Evolutionary conservation across 1,139 yeast species (phyloP), one percentile per base, ranked within the genome.

Genomic region (Pichia inconspicua): DNA sequence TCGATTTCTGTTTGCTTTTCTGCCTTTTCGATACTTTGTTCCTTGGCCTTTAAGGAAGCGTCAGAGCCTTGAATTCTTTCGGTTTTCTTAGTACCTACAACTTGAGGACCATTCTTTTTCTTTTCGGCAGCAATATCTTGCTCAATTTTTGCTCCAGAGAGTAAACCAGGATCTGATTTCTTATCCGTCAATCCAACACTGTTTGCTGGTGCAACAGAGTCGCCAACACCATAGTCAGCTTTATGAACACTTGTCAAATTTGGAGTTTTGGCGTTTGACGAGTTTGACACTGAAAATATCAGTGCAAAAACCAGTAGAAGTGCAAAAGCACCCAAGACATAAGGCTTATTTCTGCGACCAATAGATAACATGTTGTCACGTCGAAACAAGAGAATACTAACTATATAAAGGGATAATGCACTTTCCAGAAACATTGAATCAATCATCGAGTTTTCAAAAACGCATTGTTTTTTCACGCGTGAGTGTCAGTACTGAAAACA

Each of bases 61-160:
- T 53, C 56, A 5, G 54, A 52, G 28, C 54, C 57, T 25, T 52
- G 45, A n/a, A 45, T 35, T 14, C 41, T 41, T 22, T 49, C 47
- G 12, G 36, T 45, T 47, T 53, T 49, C 25, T 50, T 46, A 14
- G 40, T 15, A 27, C 43, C 45, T 14, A 39, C 36, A 31, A 30
- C 44, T 36, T 31, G 19, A 10, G 43, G 40, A 10, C 44, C 41
- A 11, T 27, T 27, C 25, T 47, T 47, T 22, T 36, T 44, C 11
- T 47, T 42, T 7, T 39, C 49, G 32, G 47, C 53, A 4, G 51
- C 47, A 3, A 45, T 44, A 11, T 48, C 54, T 39, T 54, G 54
- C 4, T 53, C 53, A 32, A 53, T 53, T 17, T 41, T 44, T 15
- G 56, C 56, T 40, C 52, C 56, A 1, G 56, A 51, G 6, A 53